Evolutionary conservation across 2,329 filamentous ascomycete species (phyloP), one percentile per base, ranked within the genome.

Genomic region (Ceratocystis colombiana): DNA sequence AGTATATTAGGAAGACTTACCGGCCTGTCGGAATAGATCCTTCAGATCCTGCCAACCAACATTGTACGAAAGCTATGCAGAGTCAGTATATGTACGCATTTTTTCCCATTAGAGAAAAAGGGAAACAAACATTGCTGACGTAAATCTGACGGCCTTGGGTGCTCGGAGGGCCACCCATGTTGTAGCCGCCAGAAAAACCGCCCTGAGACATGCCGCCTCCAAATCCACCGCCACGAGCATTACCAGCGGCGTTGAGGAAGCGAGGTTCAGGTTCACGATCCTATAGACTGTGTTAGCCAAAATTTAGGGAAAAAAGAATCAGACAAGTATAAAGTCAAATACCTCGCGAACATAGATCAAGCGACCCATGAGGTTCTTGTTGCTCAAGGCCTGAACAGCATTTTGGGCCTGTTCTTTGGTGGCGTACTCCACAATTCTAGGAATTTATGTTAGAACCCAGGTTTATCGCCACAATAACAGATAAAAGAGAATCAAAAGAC

Each of bases 361-460:
- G 77, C 94, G 88, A 68, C 94, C 94, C 93, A 97, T 97, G 69
- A 99, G 82, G 77, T 95, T 96, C 79, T 96, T 93, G 81, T 99
- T 99, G 85, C 92, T 96, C 79, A 99, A 89, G 75, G 91, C 94
- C 77, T 89, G 88, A 80, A 99, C 94, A 75, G 94, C 94, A 78
- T 90, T 88, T 79, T 97, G 94, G 76, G 94, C 94, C 88, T 99
- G 91, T 75, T 99, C 94, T 86, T 92, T 90, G 74, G 93, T 96
- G 78, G 92, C 92, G 87, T 99, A 99, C 88, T 99, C 94, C 88
- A 99, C 94, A 90, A 99, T 99, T 82, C 91, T 96, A 44, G 2
- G 33, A 20, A 28, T 45, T 33, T 10, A 28, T 53, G 64, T 65
- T 66, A 62, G 66, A 55, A 62, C 15, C n/a, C 37, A 41, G 37